phyloP scores from a whole-genome alignment of 352 stramenopile genomes.

The Phytophthora uliginosa region DNA sequence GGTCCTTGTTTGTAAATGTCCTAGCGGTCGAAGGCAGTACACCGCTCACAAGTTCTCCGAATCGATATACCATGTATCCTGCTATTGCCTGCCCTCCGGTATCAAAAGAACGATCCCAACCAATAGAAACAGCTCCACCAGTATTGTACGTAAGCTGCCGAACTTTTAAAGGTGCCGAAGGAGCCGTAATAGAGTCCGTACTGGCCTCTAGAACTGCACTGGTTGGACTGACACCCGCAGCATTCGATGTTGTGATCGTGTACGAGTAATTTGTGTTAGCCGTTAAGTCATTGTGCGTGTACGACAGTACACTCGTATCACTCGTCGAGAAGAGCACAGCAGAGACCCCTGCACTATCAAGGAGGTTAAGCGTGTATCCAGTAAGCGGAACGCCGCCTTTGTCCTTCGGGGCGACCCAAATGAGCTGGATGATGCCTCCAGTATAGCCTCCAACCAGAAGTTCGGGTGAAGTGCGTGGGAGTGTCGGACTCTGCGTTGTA shows the following conservation, averaged over 20 bases:
- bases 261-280: constrained; percentile 67
- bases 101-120: constrained; percentile 66
- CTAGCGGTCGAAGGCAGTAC: constrained; percentile 26
- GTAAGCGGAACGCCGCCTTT: constrained; percentile 43
- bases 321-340: constrained; percentile 35
- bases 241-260: constrained; percentile 45
- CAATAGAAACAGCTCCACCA: constrained; percentile 66
- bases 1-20: constrained; percentile 50
- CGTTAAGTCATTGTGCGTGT: constrained; percentile 56
- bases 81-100: constrained; percentile 56
- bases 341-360: constrained; percentile 16
- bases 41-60: constrained; percentile 39
- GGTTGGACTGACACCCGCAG: constrained; percentile 47
- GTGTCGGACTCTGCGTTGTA: constrained; percentile 26
- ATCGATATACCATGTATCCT: constrained; percentile 65
- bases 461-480: constrained; percentile 31
- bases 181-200: constrained; percentile 51
- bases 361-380: constrained; percentile 39
- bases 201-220: constrained; percentile 41
- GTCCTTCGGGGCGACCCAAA: constrained; percentile 42
- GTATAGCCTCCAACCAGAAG: constrained; percentile 38
- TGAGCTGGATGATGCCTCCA: constrained; percentile 50
- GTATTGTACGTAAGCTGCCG: constrained; percentile 50
- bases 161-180: constrained; percentile 59
- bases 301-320: constrained; percentile 34